Evolutionary conservation across 2,329 filamentous ascomycete genomes (phyloP).

Genomic region (Didymella exigua): DNA sequence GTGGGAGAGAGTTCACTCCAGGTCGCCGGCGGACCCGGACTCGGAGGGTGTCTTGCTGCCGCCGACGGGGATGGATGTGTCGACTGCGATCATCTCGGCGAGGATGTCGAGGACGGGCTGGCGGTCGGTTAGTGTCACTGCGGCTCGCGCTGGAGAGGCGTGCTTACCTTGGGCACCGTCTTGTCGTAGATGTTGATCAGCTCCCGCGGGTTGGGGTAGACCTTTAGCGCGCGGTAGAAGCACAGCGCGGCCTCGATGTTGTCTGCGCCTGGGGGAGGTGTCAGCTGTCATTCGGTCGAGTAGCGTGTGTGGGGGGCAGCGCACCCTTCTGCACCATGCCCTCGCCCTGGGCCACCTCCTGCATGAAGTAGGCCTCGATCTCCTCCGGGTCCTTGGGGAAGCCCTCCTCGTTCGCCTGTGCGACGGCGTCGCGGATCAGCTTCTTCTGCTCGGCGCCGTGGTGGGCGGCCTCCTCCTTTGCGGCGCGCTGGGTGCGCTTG

Average conservation of each 20-base stretch:
- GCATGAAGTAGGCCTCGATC: conserved; percentile 95
- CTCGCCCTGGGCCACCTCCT: conserved; percentile 90
- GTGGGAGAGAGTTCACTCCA: conserved; percentile 34
- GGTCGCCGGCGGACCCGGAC: conserved; percentile 41
- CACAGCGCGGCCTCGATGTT: conserved; percentile 84
- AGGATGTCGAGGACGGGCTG: conserved; percentile 92
- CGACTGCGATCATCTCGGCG: conserved; percentile 96
- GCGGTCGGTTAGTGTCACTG: conserved; percentile 19
- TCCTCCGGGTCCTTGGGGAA: conserved; percentile 91
- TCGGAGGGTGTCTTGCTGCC: conserved; percentile 46
- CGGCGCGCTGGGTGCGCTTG: conserved; percentile 71
- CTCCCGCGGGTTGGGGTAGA: conserved; percentile 91
- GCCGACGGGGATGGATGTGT: conserved; percentile 63
- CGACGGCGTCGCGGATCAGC: conserved; percentile 75
- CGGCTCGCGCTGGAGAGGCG: too few relatives aligned
- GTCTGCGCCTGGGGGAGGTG: conserved; percentile 60
- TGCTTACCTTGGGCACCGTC: conserved; percentile 86
- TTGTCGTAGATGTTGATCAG: conserved; percentile 98
- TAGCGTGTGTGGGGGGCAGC: neutral
- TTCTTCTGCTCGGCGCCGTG: conserved; percentile 71
- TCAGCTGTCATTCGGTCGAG: conserved; percentile 20
- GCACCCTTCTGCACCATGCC: conserved; percentile 79
- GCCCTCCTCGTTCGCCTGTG: conserved; percentile 85
- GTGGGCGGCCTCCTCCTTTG: conserved; percentile 73
- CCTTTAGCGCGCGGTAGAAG: conserved; percentile 98